Percentiles rank a stretch among this genome's conserved stretches.
Conservation (phyloP, 2,329 filamentous ascomycete species). For the Ophiostoma montium region DNA sequence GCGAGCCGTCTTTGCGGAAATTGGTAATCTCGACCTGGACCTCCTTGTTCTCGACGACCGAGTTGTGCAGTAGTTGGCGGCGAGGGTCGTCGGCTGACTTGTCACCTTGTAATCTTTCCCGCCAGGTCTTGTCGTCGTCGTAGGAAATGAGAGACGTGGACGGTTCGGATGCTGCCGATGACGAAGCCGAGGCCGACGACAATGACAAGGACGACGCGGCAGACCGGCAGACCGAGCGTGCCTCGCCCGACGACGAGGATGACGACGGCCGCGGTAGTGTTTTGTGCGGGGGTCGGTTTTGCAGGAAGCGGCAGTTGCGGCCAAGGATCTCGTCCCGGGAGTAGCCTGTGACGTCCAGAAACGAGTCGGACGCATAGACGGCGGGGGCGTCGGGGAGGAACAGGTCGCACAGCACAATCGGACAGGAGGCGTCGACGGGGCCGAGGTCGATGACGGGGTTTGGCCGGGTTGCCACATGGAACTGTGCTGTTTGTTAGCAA, state of each 20-base stretch:
- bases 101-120: neutral
- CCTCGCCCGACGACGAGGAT: neutral
- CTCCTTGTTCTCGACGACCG: slow-evolving; percentile 31
- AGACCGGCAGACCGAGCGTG: neutral
- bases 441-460: slow-evolving; percentile 69
- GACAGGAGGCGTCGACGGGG: slow-evolving; percentile 70
- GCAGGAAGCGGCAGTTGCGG: slow-evolving; percentile 73
- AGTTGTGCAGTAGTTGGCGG: slow-evolving; percentile 37
- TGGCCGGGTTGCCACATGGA: slow-evolving; percentile 49
- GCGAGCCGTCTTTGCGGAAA: slow-evolving; percentile 66
- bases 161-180: neutral
- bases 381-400: slow-evolving; percentile 61
- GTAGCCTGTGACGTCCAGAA: slow-evolving; percentile 68
- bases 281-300: slow-evolving; percentile 37
- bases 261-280: neutral
- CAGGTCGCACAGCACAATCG: slow-evolving; percentile 71
- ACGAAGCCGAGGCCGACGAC: neutral
- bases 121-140: neutral
- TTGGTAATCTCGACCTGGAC: slow-evolving; percentile 50
- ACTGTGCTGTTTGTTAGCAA: neutral
- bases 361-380: slow-evolving; percentile 72
- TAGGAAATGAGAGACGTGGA: neutral
- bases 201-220: neutral
- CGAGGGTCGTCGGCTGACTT: slow-evolving; percentile 15
- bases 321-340: slow-evolving; percentile 59